Conservation (phyloP, 169 alveolate species). For the Plasmodium sp. region DNA sequence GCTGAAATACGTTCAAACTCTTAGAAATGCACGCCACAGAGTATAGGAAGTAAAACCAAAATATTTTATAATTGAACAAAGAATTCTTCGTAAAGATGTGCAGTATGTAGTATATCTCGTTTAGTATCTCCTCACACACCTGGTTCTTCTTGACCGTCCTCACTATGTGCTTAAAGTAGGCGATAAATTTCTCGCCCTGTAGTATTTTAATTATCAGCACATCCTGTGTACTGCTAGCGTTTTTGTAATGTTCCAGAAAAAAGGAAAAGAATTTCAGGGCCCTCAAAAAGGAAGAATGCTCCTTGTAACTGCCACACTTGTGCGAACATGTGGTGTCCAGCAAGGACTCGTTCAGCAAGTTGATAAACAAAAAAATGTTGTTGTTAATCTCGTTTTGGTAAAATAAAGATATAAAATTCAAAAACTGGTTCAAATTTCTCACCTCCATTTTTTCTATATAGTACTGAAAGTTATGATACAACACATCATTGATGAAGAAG, state of each 20-base stretch:
- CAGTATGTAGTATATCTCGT: slow-evolving; percentile 39
- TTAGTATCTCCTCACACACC: slow-evolving; percentile 28
- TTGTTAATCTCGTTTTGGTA: slow-evolving; percentile 67
- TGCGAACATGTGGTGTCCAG: background rate
- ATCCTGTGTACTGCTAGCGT: slow-evolving; percentile 63
- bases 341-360: slow-evolving; percentile 41
- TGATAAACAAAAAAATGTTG: slow-evolving; percentile 46
- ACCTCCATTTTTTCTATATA: slow-evolving; percentile 51
- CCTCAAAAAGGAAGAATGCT: slow-evolving; percentile 18
- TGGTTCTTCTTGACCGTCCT: slow-evolving; percentile 19
- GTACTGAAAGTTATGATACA: slow-evolving; percentile 38
- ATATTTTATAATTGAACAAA: slow-evolving; percentile 55
- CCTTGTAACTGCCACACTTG: background rate
- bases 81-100: slow-evolving; percentile 69
- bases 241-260: slow-evolving; percentile 63
- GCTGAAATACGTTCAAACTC: slow-evolving; percentile 11
- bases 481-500: slow-evolving; percentile 46
- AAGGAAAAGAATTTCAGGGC: slow-evolving; percentile 49
- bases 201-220: slow-evolving; percentile 31
- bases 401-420: slow-evolving; percentile 44
- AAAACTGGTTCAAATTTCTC: slow-evolving; percentile 27
- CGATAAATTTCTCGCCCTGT: slow-evolving; percentile 33
- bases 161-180: slow-evolving; percentile 31
- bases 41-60: slow-evolving; percentile 53
- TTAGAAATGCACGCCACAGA: slow-evolving; percentile 12